phyloP scores from a whole-genome alignment of 768 basidiomycete species.

The Leccinum subgranulosum region DNA sequence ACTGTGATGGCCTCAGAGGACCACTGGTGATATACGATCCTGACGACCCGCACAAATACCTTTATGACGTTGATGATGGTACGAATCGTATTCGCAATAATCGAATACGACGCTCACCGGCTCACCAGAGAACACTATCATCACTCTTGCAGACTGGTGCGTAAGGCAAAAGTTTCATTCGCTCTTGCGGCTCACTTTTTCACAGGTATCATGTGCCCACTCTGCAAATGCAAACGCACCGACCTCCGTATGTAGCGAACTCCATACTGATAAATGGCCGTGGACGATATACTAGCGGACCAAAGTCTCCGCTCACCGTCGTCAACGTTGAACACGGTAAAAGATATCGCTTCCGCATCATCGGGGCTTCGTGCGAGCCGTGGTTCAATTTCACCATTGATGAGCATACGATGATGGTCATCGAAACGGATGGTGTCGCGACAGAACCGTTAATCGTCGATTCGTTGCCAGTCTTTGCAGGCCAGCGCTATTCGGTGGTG shows the following conservation, averaged over 20 bases:
- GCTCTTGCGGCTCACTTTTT: slow-evolving; percentile 31
- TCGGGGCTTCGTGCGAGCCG: slow-evolving; percentile 34
- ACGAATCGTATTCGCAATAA: not conserved
- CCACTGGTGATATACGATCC: slow-evolving; percentile 42
- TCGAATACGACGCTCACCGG: not conserved
- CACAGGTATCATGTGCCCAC: slow-evolving; percentile 18
- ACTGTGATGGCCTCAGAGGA: slow-evolving; percentile 29
- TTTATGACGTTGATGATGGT: slow-evolving; percentile 47
- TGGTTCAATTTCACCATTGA: slow-evolving; percentile 29
- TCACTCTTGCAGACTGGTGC: slow-evolving; percentile 37
- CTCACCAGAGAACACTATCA: slow-evolving; percentile 36
- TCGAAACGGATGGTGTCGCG: slow-evolving; percentile 41
- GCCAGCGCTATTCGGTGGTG: slow-evolving; percentile 48
- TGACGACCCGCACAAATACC: slow-evolving; percentile 34
- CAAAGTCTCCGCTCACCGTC: slow-evolving; percentile 28
- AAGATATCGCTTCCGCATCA: slow-evolving; percentile 39
- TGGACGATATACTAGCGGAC: slow-evolving; percentile 30
- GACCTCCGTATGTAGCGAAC: slow-evolving; percentile 13
- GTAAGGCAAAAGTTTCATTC: not conserved
- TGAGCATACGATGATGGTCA: slow-evolving; percentile 30
- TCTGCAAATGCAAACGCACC: slow-evolving; percentile 2
- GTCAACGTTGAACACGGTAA: slow-evolving; percentile 32
- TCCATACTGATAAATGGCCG: slow-evolving; percentile 39
- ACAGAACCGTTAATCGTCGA: slow-evolving; percentile 39
- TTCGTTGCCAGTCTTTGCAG: slow-evolving; percentile 32